These are phyloP conservation scores for Melanomma pulvis-pyrius DNA, from an alignment of 495 filamentous ascomycete genomes.

Conservation along the genomic window DNA sequence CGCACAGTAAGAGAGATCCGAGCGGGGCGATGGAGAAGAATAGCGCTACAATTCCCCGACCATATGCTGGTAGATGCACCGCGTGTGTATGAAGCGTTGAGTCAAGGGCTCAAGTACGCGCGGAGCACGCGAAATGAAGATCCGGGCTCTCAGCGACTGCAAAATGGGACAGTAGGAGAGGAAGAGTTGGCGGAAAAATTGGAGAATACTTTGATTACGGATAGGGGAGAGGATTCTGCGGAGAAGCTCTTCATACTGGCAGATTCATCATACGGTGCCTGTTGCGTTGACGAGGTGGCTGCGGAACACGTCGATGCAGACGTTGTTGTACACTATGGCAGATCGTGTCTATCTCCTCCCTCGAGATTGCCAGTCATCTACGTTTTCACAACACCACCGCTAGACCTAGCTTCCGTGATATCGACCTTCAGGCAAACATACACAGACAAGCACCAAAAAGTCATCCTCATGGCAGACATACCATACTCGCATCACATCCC, in stretches of 20 bases:
- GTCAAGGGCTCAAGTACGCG: conserved; percentile 56
- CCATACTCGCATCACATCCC: conserved; percentile 75
- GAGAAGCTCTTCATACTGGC: conserved; percentile 81
- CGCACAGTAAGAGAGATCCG: conserved; percentile 76
- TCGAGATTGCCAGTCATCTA: conserved; percentile 87
- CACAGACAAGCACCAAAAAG: conserved; percentile 61
- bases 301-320: conserved; percentile 92
- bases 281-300: conserved; percentile 96
- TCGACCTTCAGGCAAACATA: conserved; percentile 70
- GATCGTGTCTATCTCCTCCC: conserved; percentile 89
- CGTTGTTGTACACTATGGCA: conserved; percentile 91
- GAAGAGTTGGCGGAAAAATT: conserved; percentile 3
- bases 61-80: conserved; percentile 84
- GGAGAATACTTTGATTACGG: conserved; percentile 11
- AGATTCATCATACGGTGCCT: conserved; percentile 95
- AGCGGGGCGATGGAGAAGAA: conserved; percentile 67
- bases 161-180: conserved; percentile 3
- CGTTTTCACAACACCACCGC: conserved; percentile 75
- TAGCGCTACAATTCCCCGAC: conserved; percentile 95
- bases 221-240: conserved; percentile 38
- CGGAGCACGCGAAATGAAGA: conserved; percentile 9
- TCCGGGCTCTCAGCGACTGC: neutral
- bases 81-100: conserved; percentile 71
- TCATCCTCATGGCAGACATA: conserved; percentile 87
- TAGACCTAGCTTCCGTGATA: conserved; percentile 61